Base-by-base conservation (phyloP, 805 yeast genomes). In the Starmera dryadoides region DNA sequence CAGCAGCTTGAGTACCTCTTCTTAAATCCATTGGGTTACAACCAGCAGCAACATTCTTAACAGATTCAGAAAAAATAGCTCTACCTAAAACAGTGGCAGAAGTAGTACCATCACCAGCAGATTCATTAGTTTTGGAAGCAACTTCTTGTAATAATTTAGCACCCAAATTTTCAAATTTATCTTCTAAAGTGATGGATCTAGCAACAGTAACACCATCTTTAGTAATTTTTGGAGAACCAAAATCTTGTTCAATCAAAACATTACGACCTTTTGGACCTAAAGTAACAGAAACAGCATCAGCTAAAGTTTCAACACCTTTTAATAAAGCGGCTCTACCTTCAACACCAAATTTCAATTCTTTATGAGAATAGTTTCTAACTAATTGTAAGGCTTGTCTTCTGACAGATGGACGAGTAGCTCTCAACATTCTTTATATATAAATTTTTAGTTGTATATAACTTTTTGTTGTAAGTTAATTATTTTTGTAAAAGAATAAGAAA, bases 121-220 rank as follows among this genome's bases (percentile, higher is more conserved):
- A 76, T 66, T 91, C 96, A 65, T 93, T 93, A 56, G 98, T 89
- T 77, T 86, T 91, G 53, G 94, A 80, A 33, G 98, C 96, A 43
- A 93, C 97, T 62, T 93, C 98, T 68, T 89, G 97, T 57, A 91
- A 70, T 50, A 91, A 74, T 69, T 86, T 86, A 42, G 96, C 96
- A 44, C 98, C 98, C 73, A 93, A 73, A 68, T 91, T 91, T 71
- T 91, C 98, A 57, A 89, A 91, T 65, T 82, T 86, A 71, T 93
- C 94, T 61, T 82, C 69, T 50, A 93, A 70, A 32, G 77, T 75
- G 55, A 91, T 79, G 40, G 94, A 80, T 58, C 75, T 78, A 45
- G 98, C 98, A 43, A 91, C 97, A 35, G 98, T 87, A 38, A 88
- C 97, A 77, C 98, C 98, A 63, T 91, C 98, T 71, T 91, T 91